Evolutionary conservation across 163 green algal species (phyloP).

Genomic region (Trebouxiophyceae sp.): DNA sequence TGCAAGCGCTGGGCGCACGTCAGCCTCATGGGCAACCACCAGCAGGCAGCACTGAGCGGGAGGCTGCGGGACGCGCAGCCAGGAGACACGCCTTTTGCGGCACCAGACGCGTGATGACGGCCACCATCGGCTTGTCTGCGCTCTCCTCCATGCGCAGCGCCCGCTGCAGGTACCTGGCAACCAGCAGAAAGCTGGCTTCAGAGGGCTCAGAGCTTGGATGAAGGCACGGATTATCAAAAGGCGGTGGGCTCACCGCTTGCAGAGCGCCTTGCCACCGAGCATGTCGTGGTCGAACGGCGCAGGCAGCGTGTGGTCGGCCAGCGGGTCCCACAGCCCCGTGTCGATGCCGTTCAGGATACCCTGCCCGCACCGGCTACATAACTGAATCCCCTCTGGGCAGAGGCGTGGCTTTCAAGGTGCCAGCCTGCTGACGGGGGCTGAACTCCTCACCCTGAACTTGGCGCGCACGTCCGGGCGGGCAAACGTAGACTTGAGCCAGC

Average conservation of each 20-base stretch:
- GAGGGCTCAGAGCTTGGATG: too few species aligned
- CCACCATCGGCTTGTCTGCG: slow-evolving; percentile 70
- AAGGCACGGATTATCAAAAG: too few species aligned
- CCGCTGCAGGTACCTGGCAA: slow-evolving; percentile 28
- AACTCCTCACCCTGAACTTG: slow-evolving; percentile 28
- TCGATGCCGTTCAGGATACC: slow-evolving; percentile 72
- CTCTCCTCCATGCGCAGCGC: slow-evolving; percentile 71
- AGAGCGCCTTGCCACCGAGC: slow-evolving; percentile 64
- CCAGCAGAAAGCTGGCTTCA: too few species aligned
- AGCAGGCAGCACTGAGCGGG: neutral
- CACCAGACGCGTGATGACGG: slow-evolving; percentile 75
- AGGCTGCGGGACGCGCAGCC: too few species aligned
- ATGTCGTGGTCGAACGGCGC: slow-evolving; percentile 56
- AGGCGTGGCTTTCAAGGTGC: too few species aligned
- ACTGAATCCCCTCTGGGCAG: too few species aligned
- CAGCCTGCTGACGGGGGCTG: too few species aligned
- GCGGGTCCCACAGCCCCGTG: slow-evolving; percentile 67
- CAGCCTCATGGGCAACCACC: neutral
- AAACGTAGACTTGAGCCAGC: slow-evolving; percentile 60
- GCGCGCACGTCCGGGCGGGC: slow-evolving; percentile 31
- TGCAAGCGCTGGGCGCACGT: too few species aligned
- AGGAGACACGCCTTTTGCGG: slow-evolving; percentile 70
- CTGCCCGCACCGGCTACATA: neutral
- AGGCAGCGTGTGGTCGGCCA: slow-evolving; percentile 61
- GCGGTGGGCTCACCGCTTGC: slow-evolving; percentile 4